A percentile compares a stretch with the other conserved stretches of the same genome.
Conservation (phyloP, 192 early-diverging fungal genomes). For the Dispira simplex region DNA sequence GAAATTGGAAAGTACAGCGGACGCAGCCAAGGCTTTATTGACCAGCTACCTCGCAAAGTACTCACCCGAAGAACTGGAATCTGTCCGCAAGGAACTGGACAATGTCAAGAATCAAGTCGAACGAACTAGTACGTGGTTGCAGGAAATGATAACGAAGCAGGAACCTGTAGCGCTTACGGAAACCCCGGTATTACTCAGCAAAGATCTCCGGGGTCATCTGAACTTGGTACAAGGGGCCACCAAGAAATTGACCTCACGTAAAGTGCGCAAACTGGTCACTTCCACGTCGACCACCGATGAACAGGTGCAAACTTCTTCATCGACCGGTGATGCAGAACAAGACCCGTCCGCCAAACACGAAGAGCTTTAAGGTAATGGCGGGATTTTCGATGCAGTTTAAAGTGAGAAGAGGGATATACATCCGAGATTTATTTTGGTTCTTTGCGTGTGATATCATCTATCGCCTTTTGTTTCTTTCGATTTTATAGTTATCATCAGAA, state of each 20-base stretch:
- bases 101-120: background rate
- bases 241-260: slow-evolving; percentile 6
- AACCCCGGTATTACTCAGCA: slow-evolving; percentile 1
- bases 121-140: background rate
- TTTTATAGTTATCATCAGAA: no score
- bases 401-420: no score
- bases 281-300: background rate
- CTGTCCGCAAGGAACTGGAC: slow-evolving; percentile 7
- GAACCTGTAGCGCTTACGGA: background rate
- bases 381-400: no score
- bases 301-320: no score
- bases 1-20: slow-evolving; percentile 23
- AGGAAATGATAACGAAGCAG: background rate
- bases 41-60: slow-evolving; percentile 22
- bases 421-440: no score
- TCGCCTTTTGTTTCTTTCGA: no score
- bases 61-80: slow-evolving; percentile 33
- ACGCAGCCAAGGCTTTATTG: slow-evolving; percentile 29
- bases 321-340: no score
- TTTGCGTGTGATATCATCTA: no score
- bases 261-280: background rate
- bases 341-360: no score
- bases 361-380: no score
- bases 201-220: background rate
- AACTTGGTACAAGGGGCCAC: background rate